These are phyloP conservation scores for Mycena rebaudengoi DNA, from an alignment of 768 basidiomycete genomes.

Conservation along the genomic window DNA sequence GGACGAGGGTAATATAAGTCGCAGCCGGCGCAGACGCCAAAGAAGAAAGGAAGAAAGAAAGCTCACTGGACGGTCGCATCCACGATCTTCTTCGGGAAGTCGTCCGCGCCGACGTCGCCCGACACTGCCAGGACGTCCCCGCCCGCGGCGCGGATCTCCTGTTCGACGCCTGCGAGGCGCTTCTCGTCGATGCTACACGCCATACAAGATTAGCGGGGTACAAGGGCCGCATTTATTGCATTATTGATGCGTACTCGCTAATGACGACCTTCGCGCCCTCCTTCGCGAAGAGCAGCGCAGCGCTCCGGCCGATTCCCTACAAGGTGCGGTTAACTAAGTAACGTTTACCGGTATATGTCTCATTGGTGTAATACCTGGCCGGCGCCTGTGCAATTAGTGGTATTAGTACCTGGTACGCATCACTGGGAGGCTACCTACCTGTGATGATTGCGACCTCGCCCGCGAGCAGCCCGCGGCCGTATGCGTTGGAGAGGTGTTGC, in stretches of 20 bases:
- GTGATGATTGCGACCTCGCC: conserved; percentile 90
- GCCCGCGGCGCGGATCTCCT: conserved; percentile 76
- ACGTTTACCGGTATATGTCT: background rate
- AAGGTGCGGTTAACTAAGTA: conserved; percentile 9
- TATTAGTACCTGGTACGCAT: background rate
- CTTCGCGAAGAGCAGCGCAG: conserved; percentile 80
- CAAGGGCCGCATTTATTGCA: background rate
- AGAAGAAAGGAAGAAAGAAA: conserved; percentile 19
- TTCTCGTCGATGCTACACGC: conserved; percentile 71
- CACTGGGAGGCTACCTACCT: conserved; percentile 52
- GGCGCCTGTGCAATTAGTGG: conserved; percentile 58
- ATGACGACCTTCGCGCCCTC: conserved; percentile 90
- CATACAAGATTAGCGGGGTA: background rate
- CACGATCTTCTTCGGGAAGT: conserved; percentile 82
- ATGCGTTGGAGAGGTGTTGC: conserved; percentile 67
- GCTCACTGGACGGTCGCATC: conserved; percentile 79
- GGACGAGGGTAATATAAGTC: too few relatives aligned
- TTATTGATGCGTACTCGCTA: conserved; percentile 65
- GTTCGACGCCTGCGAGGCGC: conserved; percentile 70
- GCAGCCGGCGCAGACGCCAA: background rate
- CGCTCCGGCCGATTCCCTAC: conserved; percentile 81
- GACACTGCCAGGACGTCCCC: conserved; percentile 79
- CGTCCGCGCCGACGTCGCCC: conserved; percentile 85
- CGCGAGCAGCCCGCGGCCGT: conserved; percentile 66
- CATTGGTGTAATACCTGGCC: conserved; percentile 63